Percentiles rank a stretch among this genome's conserved stretches.
Conservation (phyloP, 331 rosid genomes). For the Acacia concinna region DNA sequence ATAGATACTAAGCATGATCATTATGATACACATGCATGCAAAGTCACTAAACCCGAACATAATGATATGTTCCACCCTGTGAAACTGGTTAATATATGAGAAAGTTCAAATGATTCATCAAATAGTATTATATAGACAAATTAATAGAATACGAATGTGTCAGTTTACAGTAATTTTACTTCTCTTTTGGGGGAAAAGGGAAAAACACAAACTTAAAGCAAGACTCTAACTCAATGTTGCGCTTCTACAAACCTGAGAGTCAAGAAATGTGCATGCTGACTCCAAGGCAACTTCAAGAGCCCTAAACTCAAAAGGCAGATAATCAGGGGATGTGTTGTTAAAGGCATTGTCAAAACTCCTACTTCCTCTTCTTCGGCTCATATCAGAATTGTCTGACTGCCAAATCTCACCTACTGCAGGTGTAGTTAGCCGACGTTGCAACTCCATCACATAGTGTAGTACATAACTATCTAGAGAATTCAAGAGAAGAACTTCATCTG, state of each 20-base stretch:
- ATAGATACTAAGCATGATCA: neutral
- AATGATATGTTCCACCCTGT: neutral
- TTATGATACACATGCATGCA: neutral
- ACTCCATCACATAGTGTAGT: slow-evolving; percentile 87
- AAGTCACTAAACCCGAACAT: slow-evolving; percentile 16
- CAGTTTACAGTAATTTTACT: slow-evolving; percentile 8
- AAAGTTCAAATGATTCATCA: neutral
- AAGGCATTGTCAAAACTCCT: slow-evolving; percentile 61
- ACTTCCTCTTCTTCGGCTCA: slow-evolving; percentile 63
- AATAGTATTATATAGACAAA: slow-evolving; percentile 3
- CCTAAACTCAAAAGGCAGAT: slow-evolving; percentile 94
- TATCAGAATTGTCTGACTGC: slow-evolving; percentile 59
- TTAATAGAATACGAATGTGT: slow-evolving; percentile 4
- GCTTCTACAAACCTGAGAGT: slow-evolving; percentile 75
- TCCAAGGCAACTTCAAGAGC: slow-evolving; percentile 98
- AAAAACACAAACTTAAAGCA: slow-evolving; percentile 10
- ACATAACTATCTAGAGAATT: slow-evolving; percentile 95
- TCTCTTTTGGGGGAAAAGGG: neutral
- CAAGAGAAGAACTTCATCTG: slow-evolving; percentile 93
- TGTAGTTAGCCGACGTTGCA: slow-evolving; percentile 68
- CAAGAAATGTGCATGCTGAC: slow-evolving; percentile 96
- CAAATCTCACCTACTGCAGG: slow-evolving; percentile 72
- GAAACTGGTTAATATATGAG: slow-evolving; percentile 2
- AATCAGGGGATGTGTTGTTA: slow-evolving; percentile 83
- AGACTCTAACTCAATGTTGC: slow-evolving; percentile 16